phyloP scores from a whole-genome alignment of 148 eudicot species.

The Cornus kousa region DNA sequence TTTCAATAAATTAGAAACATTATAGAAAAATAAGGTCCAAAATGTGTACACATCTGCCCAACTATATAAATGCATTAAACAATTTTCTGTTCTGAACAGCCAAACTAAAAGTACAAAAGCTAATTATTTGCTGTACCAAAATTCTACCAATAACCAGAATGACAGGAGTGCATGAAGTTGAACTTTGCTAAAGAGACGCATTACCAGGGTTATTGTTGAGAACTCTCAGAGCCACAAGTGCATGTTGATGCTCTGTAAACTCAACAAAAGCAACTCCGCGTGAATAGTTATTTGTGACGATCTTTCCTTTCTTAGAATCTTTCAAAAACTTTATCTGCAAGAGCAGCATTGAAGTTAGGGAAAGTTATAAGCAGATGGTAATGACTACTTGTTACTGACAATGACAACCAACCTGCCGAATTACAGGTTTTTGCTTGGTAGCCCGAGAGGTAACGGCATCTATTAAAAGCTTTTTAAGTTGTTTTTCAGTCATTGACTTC shows the following conservation, averaged over 20 bases:
- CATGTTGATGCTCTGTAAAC: conserved; percentile 94
- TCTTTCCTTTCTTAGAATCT: conserved; percentile 62
- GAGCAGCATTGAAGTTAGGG: conserved; percentile 9
- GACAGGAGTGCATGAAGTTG: neutral
- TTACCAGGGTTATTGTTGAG: conserved; percentile 98
- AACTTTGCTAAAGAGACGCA: neutral
- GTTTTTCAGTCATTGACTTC: conserved; percentile 66
- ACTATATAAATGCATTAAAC: neutral
- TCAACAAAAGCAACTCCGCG: conserved; percentile 97
- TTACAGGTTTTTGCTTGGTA: conserved; percentile 75
- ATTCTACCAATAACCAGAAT: neutral
- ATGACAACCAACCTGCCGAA: conserved; percentile 63
- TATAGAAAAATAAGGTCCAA: neutral
- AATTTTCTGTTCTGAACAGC: neutral
- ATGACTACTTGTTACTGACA: neutral
- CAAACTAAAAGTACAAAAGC: neutral
- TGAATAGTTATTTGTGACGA: conserved; percentile 52
- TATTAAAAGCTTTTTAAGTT: conserved; percentile 59
- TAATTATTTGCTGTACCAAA: conserved; percentile 2
- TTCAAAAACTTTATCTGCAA: conserved; percentile 75
- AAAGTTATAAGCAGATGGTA: neutral
- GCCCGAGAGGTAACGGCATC: conserved; percentile 91
- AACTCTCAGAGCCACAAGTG: conserved; percentile 90
- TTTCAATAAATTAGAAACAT: neutral
- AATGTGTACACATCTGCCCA: neutral